Percentiles rank a stretch among this genome's conserved stretches.
Conservation (phyloP, 2,329 filamentous ascomycete genomes). For the Chaetothyriales sp. region DNA sequence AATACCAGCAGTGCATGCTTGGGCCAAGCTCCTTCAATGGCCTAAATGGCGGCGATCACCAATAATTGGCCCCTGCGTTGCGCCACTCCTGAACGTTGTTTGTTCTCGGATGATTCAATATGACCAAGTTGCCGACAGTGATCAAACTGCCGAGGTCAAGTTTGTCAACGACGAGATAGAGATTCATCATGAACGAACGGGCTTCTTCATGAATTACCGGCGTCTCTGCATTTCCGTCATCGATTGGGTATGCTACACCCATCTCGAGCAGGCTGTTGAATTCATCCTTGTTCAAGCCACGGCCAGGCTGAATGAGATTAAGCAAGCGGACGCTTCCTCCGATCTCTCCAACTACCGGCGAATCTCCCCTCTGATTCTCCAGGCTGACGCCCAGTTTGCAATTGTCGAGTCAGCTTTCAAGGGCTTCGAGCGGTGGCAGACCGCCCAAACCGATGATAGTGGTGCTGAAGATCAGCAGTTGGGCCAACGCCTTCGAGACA, state of each 20-base stretch:
- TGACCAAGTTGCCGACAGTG: slow-evolving; percentile 71
- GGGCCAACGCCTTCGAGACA: slow-evolving; percentile 25
- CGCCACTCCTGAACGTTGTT: slow-evolving; percentile 66
- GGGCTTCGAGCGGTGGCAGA: slow-evolving; percentile 72
- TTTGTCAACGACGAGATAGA: slow-evolving; percentile 91
- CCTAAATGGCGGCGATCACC: slow-evolving; percentile 54
- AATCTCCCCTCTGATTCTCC: slow-evolving; percentile 48
- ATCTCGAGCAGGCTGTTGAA: slow-evolving; percentile 69
- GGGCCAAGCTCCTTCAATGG: slow-evolving; percentile 68
- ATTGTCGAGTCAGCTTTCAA: slow-evolving; percentile 80
- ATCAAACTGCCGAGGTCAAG: slow-evolving; percentile 61
- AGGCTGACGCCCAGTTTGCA: slow-evolving; percentile 77
- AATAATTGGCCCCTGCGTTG: slow-evolving; percentile 50
- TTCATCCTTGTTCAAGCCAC: slow-evolving; percentile 77
- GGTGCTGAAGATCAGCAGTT: slow-evolving; percentile 36
- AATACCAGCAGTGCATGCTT: slow-evolving; percentile 80
- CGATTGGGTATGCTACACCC: slow-evolving; percentile 69
- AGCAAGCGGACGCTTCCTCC: slow-evolving; percentile 28
- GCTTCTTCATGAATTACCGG: slow-evolving; percentile 89
- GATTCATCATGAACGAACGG: slow-evolving; percentile 82
- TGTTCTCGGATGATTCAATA: slow-evolving; percentile 75
- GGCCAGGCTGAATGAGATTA: slow-evolving; percentile 46
- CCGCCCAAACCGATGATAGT: slow-evolving; percentile 30
- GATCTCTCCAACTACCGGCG: slow-evolving; percentile 21
- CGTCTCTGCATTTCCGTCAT: slow-evolving; percentile 80